Conservation (phyloP, 139 green algal genomes). For the Ulvella scutata region DNA sequence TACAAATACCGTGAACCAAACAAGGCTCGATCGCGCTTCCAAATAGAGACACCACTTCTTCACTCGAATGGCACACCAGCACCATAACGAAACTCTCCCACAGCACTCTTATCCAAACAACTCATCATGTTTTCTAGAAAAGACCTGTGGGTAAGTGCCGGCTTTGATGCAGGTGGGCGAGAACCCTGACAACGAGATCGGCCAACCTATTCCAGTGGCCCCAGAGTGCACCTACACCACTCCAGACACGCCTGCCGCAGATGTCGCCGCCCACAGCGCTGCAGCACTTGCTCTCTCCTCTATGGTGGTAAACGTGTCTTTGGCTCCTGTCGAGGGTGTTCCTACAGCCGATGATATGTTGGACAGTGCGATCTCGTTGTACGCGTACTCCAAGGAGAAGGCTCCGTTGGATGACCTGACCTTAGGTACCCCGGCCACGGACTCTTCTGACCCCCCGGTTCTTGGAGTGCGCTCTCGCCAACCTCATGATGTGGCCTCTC, state of each 20-base stretch:
- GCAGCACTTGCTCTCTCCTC: background rate
- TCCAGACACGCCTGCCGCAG: background rate
- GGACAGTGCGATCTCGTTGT: background rate
- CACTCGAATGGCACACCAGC: too few relatives aligned
- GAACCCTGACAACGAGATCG: background rate
- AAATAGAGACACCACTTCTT: too few relatives aligned
- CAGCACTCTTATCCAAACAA: too few relatives aligned
- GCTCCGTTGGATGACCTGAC: background rate
- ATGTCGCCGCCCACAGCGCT: background rate
- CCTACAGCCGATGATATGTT: background rate
- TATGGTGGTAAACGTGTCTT: background rate
- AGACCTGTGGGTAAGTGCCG: too few relatives aligned
- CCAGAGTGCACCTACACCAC: background rate
- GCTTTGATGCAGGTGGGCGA: background rate
- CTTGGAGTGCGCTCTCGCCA: too few relatives aligned
- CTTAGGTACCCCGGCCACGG: too few relatives aligned
- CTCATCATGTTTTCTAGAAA: too few relatives aligned
- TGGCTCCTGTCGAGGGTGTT: background rate
- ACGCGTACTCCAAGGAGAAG: background rate
- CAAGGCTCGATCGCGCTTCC: too few relatives aligned
- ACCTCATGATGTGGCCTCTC: too few relatives aligned
- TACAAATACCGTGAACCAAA: too few relatives aligned
- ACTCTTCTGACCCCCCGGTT: too few relatives aligned
- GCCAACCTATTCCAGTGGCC: background rate
- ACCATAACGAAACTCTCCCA: too few relatives aligned